Base-by-base conservation (phyloP, 805 yeast genomes). In the Hanseniaspora guilliermondii region DNA sequence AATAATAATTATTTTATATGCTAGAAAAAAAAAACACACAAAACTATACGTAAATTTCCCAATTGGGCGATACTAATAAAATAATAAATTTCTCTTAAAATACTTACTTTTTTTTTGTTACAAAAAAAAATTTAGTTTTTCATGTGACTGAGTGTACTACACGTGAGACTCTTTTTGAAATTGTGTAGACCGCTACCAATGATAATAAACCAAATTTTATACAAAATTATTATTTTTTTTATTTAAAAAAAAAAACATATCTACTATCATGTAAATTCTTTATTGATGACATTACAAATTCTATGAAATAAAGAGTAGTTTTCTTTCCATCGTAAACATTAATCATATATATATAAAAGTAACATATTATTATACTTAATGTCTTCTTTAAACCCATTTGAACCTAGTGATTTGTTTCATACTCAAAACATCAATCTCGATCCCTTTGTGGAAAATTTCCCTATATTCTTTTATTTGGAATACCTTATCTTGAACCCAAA, bases 311-410 rank as follows among this genome's bases (percentile, higher is more conserved):
- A n/a, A n/a, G n/a, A n/a, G n/a, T n/a, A n/a, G n/a, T n/a, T n/a
- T n/a, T n/a, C n/a, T n/a, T n/a, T n/a, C n/a, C n/a, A n/a, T n/a
- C n/a, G n/a, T n/a, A n/a, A n/a, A n/a, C n/a, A n/a, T n/a, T n/a
- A n/a, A n/a, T n/a, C n/a, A n/a, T n/a, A n/a, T n/a, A n/a, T n/a
- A n/a, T n/a, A n/a, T n/a, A n/a, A n/a, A n/a, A n/a, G n/a, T n/a
- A n/a, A n/a, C n/a, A n/a, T n/a, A n/a, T n/a, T n/a, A n/a, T n/a
- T n/a, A n/a, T n/a, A 44, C n/a, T 9, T 2, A 40, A 91, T 91
- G 98, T 85, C 97, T 4, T 85, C 96, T 0, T 74, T 89, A 14
- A 78, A 77, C 57, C 97, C 97, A 21, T 87, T 93, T 63, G 85
- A 82, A 58, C 89, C 95, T 3, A 80, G 88, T 2, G 97, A 93